These are phyloP conservation scores for Comarum palustre DNA, from an alignment of 306 rosid genomes.

Conservation along the genomic window DNA sequence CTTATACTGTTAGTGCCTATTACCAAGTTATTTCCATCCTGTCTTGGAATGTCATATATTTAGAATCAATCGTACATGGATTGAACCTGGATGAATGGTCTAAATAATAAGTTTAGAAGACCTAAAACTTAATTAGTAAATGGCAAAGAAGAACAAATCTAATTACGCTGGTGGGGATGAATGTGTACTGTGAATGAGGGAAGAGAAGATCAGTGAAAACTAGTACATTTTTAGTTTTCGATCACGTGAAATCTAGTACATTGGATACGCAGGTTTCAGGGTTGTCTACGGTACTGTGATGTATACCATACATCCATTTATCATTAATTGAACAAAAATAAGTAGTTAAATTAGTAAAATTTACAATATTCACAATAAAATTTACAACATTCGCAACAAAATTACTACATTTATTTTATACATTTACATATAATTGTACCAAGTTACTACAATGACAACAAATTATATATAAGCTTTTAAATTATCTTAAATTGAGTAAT, in stretches of 20 bases:
- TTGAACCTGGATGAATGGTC: constrained; percentile 1
- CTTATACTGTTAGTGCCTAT: neutral
- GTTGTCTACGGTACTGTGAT: too few relatives aligned
- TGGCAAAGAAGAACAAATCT: neutral
- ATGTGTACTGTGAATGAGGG: neutral
- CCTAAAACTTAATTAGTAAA: neutral
- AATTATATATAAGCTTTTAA: too few relatives aligned
- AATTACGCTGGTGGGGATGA: neutral
- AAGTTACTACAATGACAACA: too few relatives aligned
- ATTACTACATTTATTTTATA: too few relatives aligned
- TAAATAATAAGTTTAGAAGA: neutral
- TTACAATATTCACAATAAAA: too few relatives aligned
- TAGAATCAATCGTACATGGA: neutral
- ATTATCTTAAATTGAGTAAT: too few relatives aligned
- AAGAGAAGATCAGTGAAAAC: neutral
- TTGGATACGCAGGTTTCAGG: neutral
- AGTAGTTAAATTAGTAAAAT: too few relatives aligned
- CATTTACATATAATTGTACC: too few relatives aligned
- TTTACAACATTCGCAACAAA: too few relatives aligned
- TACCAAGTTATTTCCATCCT: neutral
- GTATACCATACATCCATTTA: too few relatives aligned
- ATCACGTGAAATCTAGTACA: neutral
- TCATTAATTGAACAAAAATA: too few relatives aligned
- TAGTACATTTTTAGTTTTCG: neutral
- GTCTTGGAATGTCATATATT: neutral